These are phyloP conservation scores for Saxophila tyrrhenica DNA, from an alignment of 495 filamentous ascomycete genomes.

Conservation along the genomic window DNA sequence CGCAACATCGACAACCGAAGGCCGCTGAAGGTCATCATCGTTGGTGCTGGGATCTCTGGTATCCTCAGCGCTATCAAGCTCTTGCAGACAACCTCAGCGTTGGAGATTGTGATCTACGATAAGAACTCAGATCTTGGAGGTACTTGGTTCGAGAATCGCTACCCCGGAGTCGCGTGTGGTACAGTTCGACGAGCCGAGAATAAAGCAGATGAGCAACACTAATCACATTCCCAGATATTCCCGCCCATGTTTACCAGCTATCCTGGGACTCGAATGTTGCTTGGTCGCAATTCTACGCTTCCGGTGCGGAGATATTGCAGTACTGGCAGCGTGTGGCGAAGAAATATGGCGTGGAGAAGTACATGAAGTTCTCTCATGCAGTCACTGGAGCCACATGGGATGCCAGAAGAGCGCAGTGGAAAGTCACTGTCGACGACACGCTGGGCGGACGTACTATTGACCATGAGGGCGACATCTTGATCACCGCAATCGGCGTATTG, in stretches of 20 bases:
- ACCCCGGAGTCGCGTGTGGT: background rate
- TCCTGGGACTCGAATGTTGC: conserved; percentile 27
- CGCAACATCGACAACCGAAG: background rate
- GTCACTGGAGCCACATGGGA: conserved; percentile 22
- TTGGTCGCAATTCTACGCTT: conserved; percentile 27
- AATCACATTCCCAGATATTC: conserved; percentile 36
- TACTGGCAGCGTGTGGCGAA: conserved; percentile 23
- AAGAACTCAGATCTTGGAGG: conserved; percentile 66
- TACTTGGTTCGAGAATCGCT: conserved; percentile 39
- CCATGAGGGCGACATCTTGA: conserved; percentile 22
- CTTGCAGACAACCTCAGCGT: conserved; percentile 21
- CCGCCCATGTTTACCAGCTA: conserved; percentile 19
- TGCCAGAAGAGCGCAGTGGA: conserved; percentile 22
- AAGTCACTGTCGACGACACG: conserved; percentile 21
- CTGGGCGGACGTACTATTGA: conserved; percentile 12
- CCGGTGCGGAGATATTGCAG: conserved; percentile 24
- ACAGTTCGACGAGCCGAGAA: background rate
- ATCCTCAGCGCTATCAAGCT: conserved; percentile 52
- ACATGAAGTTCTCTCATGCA: conserved; percentile 25
- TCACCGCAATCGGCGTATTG: conserved; percentile 24
- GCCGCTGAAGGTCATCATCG: conserved; percentile 41
- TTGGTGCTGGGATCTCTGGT: conserved; percentile 57
- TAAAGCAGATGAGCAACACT: conserved; percentile 32
- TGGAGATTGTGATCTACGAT: conserved; percentile 43
- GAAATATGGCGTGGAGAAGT: conserved; percentile 28